Evolutionary conservation across 2,329 filamentous ascomycete genomes (phyloP).

Genomic region (Talaromyces marneffei): DNA sequence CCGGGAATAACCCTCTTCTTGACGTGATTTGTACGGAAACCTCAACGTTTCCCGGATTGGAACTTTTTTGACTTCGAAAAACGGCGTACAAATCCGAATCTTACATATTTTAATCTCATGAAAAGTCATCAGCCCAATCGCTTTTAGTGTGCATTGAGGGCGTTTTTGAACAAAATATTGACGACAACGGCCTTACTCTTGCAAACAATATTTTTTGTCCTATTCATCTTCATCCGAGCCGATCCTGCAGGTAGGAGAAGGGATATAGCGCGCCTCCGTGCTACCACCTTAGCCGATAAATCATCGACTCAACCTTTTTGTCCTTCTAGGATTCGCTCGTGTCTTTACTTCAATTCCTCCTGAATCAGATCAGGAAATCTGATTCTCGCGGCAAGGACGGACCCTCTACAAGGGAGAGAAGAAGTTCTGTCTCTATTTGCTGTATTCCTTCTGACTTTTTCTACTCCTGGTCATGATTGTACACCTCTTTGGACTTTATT

Average conservation of each 20-base stretch:
- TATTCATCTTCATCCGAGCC: not conserved
- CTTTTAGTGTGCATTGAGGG: not conserved
- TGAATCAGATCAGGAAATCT: too few relatives aligned
- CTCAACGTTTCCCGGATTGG: not conserved
- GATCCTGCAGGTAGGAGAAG: not conserved
- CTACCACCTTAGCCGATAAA: not conserved
- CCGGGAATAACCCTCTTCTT: not conserved
- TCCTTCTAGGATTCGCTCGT: too few relatives aligned
- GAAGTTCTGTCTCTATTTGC: not conserved
- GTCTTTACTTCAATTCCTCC: too few relatives aligned
- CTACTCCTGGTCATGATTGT: not conserved
- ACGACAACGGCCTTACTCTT: not conserved
- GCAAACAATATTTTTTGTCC: not conserved
- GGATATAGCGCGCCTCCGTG: not conserved
- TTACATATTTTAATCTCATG: slow-evolving; percentile 1
- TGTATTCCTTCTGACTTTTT: not conserved
- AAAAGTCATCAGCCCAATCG: not conserved
- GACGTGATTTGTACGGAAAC: not conserved
- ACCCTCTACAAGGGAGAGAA: not conserved
- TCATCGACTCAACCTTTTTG: not conserved
- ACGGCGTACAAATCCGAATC: not conserved
- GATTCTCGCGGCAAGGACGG: not conserved
- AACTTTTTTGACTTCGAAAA: not conserved
- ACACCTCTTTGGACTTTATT: not conserved
- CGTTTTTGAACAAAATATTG: not conserved